Percentiles rank a stretch among this genome's conserved stretches.
Conservation (phyloP, 208 protist species). For the Crithidia sp. region DNA sequence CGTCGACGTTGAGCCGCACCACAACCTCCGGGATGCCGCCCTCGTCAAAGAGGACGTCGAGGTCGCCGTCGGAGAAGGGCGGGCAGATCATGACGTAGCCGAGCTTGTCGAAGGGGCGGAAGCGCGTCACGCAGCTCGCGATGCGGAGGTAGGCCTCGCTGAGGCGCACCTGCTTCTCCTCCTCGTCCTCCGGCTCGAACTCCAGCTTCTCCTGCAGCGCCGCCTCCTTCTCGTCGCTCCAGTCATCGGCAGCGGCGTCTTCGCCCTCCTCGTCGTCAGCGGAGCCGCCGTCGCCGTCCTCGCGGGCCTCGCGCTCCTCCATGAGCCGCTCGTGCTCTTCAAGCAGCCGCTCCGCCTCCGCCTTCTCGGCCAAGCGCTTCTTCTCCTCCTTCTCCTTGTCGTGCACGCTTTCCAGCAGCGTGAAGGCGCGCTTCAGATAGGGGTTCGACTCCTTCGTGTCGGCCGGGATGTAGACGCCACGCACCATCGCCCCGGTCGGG, state of each 20-base stretch:
- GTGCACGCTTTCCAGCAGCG: slow-evolving; percentile 63
- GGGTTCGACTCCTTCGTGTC: slow-evolving; percentile 43
- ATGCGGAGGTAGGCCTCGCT: slow-evolving; percentile 86
- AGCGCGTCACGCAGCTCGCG: slow-evolving; percentile 76
- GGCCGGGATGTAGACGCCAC: slow-evolving; percentile 64
- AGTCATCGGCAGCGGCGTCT: slow-evolving; percentile 57
- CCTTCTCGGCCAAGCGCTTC: slow-evolving; percentile 39
- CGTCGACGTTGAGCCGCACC: slow-evolving; percentile 62
- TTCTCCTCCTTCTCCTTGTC: slow-evolving; percentile 64
- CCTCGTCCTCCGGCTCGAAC: slow-evolving; percentile 88
- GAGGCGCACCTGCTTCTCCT: slow-evolving; percentile 79
- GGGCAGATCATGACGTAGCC: slow-evolving; percentile 90
- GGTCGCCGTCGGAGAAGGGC: slow-evolving; percentile 75
- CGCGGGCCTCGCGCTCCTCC: slow-evolving; percentile 39
- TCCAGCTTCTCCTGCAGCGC: slow-evolving; percentile 68
- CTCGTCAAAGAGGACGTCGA: slow-evolving; percentile 74
- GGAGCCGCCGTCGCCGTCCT: slow-evolving; percentile 21
- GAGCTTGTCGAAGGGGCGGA: slow-evolving; percentile 86
- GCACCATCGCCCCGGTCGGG: slow-evolving; percentile 56
- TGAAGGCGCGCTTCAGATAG: slow-evolving; percentile 52
- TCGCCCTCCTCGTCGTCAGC: slow-evolving; percentile 41
- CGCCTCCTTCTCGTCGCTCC: slow-evolving; percentile 77
- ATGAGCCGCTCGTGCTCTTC: slow-evolving; percentile 56
- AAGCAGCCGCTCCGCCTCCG: slow-evolving; percentile 60
- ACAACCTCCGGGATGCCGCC: slow-evolving; percentile 79